Conservation (phyloP, 805 yeast genomes). For the Metschnikowia matae region DNA sequence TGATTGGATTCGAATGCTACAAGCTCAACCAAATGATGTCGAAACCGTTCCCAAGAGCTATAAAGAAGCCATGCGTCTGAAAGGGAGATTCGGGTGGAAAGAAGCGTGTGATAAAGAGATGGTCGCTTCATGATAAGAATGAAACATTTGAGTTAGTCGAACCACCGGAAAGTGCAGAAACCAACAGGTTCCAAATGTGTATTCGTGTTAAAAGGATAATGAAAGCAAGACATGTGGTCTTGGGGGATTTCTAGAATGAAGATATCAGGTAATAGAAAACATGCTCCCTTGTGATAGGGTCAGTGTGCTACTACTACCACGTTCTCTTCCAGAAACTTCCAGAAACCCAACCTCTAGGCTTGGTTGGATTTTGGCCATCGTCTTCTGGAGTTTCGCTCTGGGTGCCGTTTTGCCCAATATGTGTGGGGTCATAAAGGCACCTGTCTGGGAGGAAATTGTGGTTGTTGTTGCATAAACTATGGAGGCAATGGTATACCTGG, state of each 20-base stretch:
- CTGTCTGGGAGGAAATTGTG: constrained; percentile 8
- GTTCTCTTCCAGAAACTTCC: constrained; percentile 10
- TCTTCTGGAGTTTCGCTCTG: neutral
- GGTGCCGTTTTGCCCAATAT: neutral
- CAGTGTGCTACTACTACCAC: constrained; percentile 13
- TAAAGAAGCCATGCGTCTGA: neutral
- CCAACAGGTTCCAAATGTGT: neutral
- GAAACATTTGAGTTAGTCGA: neutral
- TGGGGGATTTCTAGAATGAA: neutral
- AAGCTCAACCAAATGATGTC: neutral
- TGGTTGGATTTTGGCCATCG: neutral
- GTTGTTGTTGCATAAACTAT: constrained; percentile 25
- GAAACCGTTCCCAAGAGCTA: neutral
- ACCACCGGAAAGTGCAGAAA: neutral
- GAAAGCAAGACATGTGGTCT: neutral
- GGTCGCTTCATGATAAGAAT: neutral
- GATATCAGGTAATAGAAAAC: no score
- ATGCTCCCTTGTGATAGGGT: no score
- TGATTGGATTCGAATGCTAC: neutral
- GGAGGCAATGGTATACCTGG: constrained; percentile 39
- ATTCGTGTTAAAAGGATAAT: neutral
- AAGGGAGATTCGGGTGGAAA: neutral
- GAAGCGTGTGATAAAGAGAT: neutral
- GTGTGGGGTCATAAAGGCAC: neutral
- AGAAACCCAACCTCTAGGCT: constrained; percentile 5